Conservation (phyloP, 1,139 yeast genomes). For the Suhomyces bolitotheri region DNA sequence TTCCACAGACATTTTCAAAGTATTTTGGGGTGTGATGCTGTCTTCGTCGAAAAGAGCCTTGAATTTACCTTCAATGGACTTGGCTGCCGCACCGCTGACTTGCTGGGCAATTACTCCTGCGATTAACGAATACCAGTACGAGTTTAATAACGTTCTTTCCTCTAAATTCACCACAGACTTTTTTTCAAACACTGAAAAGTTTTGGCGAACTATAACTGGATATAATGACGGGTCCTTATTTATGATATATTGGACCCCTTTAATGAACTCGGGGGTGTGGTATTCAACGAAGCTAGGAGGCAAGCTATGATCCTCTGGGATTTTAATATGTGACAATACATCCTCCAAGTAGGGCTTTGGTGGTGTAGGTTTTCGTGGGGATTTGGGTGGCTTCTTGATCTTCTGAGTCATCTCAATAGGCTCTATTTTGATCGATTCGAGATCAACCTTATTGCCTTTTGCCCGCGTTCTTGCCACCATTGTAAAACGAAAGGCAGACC, state of each 20-base stretch:
- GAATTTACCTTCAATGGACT: slow-evolving; percentile 57
- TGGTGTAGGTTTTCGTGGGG: slow-evolving; percentile 1
- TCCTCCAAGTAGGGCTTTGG: slow-evolving; percentile 29
- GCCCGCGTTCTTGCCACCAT: slow-evolving; percentile 3
- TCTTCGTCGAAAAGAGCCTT: slow-evolving; percentile 32
- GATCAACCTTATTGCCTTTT: background rate
- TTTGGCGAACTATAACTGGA: slow-evolving; percentile 31
- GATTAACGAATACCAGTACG: slow-evolving; percentile 42
- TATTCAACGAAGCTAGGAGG: slow-evolving; percentile 41
- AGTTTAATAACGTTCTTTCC: slow-evolving; percentile 11
- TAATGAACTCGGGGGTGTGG: slow-evolving; percentile 47
- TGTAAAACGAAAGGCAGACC: too few relatives aligned
- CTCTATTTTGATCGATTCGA: slow-evolving; percentile 3
- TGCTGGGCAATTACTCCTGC: slow-evolving; percentile 72
- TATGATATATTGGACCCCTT: slow-evolving; percentile 44
- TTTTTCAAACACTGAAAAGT: slow-evolving; percentile 30
- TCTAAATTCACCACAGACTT: slow-evolving; percentile 14
- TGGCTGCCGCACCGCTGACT: slow-evolving; percentile 82
- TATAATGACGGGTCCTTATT: slow-evolving; percentile 45
- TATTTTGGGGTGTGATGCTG: slow-evolving; percentile 55
- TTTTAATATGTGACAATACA: slow-evolving; percentile 24
- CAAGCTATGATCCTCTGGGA: slow-evolving; percentile 31
- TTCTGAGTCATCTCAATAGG: slow-evolving; percentile 1
- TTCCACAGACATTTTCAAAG: slow-evolving; percentile 44
- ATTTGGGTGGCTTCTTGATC: slow-evolving; percentile 7